Evolutionary conservation across 1,139 yeast genomes (phyloP).

Genomic region (Saccharomyces hybrid): DNA sequence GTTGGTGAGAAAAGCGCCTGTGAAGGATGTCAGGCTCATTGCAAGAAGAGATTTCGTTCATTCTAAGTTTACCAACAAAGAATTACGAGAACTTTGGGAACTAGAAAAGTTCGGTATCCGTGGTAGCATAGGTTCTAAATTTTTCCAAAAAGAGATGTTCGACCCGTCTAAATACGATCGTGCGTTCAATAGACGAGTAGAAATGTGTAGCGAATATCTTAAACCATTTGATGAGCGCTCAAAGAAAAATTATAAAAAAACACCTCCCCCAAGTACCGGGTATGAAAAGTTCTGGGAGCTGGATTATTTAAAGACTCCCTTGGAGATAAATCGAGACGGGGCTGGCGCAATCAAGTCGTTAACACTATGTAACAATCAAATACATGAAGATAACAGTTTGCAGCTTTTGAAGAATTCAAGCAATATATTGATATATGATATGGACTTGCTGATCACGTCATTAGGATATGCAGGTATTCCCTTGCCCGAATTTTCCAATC

Average conservation of each 20-base stretch:
- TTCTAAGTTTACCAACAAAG: constrained; percentile 89
- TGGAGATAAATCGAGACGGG: constrained; percentile 39
- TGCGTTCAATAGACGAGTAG: constrained; percentile 60
- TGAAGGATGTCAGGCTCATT: constrained; percentile 60
- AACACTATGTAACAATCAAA: constrained; percentile 27
- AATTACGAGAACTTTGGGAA: constrained; percentile 74
- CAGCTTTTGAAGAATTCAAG: constrained; percentile 29
- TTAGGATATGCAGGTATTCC: constrained; percentile 77
- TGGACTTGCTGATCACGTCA: constrained; percentile 72
- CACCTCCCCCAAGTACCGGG: constrained; percentile 16
- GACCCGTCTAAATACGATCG: constrained; percentile 45
- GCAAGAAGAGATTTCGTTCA: constrained; percentile 81
- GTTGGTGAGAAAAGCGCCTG: constrained; percentile 43
- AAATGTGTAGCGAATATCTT: constrained; percentile 51
- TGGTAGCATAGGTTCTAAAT: constrained; percentile 48
- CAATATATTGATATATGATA: constrained; percentile 34
- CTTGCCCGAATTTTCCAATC: constrained; percentile 45
- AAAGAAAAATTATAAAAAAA: constrained; percentile 26
- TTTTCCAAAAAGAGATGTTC: constrained; percentile 38
- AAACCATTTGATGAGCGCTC: constrained; percentile 27
- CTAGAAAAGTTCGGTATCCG: constrained; percentile 46
- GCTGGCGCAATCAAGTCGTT: constrained; percentile 36
- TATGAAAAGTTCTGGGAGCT: constrained; percentile 54
- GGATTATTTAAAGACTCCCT: constrained; percentile 63
- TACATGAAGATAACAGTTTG: constrained; percentile 36